Evolutionary conservation across 495 filamentous ascomycete species (phyloP).

Genomic region (Aspergillus avenaceus): DNA sequence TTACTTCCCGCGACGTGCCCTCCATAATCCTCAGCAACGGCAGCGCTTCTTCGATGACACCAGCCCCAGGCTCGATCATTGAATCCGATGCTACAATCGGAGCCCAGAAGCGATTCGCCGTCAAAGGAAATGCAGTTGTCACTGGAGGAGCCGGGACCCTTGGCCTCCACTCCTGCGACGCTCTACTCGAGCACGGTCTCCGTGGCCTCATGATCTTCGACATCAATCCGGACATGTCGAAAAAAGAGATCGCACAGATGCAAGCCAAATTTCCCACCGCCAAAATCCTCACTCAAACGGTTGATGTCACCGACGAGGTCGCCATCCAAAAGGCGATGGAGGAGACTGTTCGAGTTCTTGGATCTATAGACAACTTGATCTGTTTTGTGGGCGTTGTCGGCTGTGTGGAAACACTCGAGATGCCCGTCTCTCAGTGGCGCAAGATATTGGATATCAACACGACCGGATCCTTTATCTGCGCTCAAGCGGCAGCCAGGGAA

Average conservation of each 20-base stretch:
- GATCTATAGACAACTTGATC: conserved; percentile 53
- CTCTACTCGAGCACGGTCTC: conserved; percentile 70
- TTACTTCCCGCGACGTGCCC: conserved; percentile 55
- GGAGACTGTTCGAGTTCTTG: conserved; percentile 36
- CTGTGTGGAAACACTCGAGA: conserved; percentile 53
- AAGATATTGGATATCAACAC: conserved; percentile 63
- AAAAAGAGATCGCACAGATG: conserved; percentile 38
- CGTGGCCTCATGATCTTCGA: conserved; percentile 60
- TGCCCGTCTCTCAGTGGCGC: conserved; percentile 51
- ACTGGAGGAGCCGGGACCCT: conserved; percentile 70
- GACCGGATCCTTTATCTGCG: conserved; percentile 64
- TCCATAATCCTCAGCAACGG: conserved; percentile 56
- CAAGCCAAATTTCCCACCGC: conserved; percentile 49
- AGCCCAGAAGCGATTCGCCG: conserved; percentile 54
- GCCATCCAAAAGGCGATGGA: conserved; percentile 44
- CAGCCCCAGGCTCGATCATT: conserved; percentile 37
- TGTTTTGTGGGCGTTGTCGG: conserved; percentile 68
- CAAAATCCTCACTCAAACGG: conserved; percentile 40
- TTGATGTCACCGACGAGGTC: conserved; percentile 57
- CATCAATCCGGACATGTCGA: conserved; percentile 41
- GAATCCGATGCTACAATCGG: conserved; percentile 41
- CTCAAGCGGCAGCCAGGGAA: conserved; percentile 57
- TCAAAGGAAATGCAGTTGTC: conserved; percentile 61
- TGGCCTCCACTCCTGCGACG: conserved; percentile 52
- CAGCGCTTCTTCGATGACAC: conserved; percentile 44